Conservation (phyloP, 805 yeast genomes). For the Starmera pachycereana region DNA sequence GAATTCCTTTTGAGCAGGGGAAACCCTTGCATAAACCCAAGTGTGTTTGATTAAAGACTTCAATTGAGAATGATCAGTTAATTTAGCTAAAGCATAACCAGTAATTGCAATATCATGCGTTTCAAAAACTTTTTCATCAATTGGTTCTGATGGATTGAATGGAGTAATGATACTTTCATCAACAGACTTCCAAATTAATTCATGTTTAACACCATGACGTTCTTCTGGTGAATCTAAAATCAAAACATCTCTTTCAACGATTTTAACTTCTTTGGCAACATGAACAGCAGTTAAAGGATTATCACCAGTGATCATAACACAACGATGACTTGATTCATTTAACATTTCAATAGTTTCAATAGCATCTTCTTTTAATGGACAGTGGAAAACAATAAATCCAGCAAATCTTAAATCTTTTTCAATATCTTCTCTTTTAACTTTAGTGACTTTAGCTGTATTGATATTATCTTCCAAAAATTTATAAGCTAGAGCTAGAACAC, state of each 20-base stretch:
- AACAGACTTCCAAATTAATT: conserved; percentile 77
- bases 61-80: conserved; percentile 60
- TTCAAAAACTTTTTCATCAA: conserved; percentile 47
- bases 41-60: conserved; percentile 71
- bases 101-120: conserved; percentile 83
- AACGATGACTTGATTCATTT: conserved; percentile 91
- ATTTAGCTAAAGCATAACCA: conserved; percentile 73
- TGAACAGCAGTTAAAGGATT: conserved; percentile 97
- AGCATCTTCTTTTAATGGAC: conserved; percentile 94
- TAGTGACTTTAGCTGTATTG: conserved; percentile 38
- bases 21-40: conserved; percentile 97
- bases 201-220: conserved; percentile 39
- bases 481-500: conserved; percentile 93
- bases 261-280: conserved; percentile 88
- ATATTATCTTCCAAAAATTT: conserved; percentile 50
- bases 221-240: conserved; percentile 81
- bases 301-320: conserved; percentile 98
- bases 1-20: conserved; percentile 92
- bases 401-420: conserved; percentile 72
- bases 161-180: conserved; percentile 66
- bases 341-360: conserved; percentile 83
- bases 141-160: conserved; percentile 45
- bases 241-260: conserved; percentile 73
- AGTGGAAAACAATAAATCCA: conserved; percentile 93
- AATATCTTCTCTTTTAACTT: conserved; percentile 62